Conservation (phyloP, 805 yeast species). For the Spathaspora boniae region DNA sequence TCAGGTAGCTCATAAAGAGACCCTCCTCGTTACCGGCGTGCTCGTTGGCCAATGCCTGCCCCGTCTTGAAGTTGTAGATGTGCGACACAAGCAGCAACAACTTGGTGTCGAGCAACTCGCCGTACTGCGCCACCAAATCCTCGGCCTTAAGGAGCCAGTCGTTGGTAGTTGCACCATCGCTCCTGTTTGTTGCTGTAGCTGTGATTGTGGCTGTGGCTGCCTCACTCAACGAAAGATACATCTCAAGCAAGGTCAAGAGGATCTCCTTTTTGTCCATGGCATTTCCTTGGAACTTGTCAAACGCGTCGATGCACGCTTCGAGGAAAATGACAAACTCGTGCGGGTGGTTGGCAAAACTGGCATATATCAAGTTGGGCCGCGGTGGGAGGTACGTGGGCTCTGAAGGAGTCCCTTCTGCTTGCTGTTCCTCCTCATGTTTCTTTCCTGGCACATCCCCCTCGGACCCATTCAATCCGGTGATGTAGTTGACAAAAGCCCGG, state of each 20-base stretch:
- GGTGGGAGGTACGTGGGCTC: constrained; percentile 87
- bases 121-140: constrained; percentile 43
- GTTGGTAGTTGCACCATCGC: constrained; percentile 29
- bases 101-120: constrained; percentile 51
- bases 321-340: constrained; percentile 86
- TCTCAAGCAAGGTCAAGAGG: constrained; percentile 74
- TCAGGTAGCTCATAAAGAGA: constrained; percentile 61
- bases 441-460: constrained; percentile 8
- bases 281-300: constrained; percentile 71
- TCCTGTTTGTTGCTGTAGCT: too few species aligned
- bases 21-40: constrained; percentile 52
- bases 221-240: constrained; percentile 62
- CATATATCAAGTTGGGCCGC: constrained; percentile 78
- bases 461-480: constrained; percentile 17
- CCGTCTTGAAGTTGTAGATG: constrained; percentile 50
- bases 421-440: constrained; percentile 3
- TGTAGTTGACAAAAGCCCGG: constrained; percentile 27
- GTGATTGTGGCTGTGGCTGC: too few species aligned
- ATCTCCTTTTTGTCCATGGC: constrained; percentile 68
- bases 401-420: constrained; percentile 7
- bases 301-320: constrained; percentile 84
- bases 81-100: constrained; percentile 56
- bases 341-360: constrained; percentile 82
- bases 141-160: constrained; percentile 73
- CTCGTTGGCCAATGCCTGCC: constrained; percentile 40